These are phyloP conservation scores for Wickerhamomyces sydowiorum DNA, from an alignment of 805 yeast genomes.

Conservation along the genomic window DNA sequence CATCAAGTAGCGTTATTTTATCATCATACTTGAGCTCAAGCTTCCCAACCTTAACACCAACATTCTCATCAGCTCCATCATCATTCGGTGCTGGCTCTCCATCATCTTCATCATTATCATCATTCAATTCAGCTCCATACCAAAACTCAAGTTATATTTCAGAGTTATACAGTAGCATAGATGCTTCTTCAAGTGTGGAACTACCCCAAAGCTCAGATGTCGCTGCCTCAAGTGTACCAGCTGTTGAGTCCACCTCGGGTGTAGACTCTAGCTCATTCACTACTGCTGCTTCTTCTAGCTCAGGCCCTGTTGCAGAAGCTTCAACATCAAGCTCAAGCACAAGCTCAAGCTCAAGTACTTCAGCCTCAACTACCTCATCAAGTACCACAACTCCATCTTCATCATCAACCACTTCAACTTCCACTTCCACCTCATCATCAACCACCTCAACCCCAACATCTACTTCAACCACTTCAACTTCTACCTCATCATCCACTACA, in stretches of 20 bases:
- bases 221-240: background rate
- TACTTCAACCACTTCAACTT: background rate
- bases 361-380: slow-evolving; percentile 18
- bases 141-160: slow-evolving; percentile 12
- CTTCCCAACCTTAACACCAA: background rate
- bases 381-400: slow-evolving; percentile 15
- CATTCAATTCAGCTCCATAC: slow-evolving; percentile 3
- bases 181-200: too few species aligned
- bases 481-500: background rate
- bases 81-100: background rate
- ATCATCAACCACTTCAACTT: slow-evolving; percentile 6
- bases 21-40: background rate
- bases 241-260: background rate
- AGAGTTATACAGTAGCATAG: slow-evolving; percentile 14
- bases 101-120: background rate
- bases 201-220: background rate
- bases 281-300: background rate
- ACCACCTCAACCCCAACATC: slow-evolving; percentile 4
- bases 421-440: slow-evolving; percentile 5
- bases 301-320: slow-evolving; percentile 1
- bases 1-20: background rate
- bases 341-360: slow-evolving; percentile 12
- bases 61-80: background rate
- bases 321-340: slow-evolving; percentile 18
- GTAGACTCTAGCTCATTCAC: background rate